Conservation (phyloP, 352 stramenopile genomes). For the Globisporangium mamillatum region DNA sequence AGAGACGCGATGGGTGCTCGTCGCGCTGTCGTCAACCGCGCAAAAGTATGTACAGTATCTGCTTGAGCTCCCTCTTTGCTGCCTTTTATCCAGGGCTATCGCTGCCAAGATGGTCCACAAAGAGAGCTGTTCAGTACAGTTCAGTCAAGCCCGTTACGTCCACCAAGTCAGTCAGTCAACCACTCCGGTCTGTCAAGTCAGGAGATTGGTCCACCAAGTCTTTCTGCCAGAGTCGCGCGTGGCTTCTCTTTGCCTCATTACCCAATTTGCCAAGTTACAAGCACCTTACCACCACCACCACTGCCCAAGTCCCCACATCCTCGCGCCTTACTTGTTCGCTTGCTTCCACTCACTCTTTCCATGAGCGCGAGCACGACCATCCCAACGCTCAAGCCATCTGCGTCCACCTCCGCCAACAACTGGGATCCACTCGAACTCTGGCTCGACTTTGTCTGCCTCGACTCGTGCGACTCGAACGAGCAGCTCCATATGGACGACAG, state of each 20-base stretch:
- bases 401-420: not conserved
- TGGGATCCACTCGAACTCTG: slow-evolving; percentile 8
- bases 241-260: not conserved
- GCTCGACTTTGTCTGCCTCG: slow-evolving; percentile 8
- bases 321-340: not conserved
- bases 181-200: no score
- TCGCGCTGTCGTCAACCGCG: not conserved
- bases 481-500: not conserved
- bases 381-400: not conserved
- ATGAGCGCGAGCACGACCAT: not conserved
- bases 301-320: not conserved
- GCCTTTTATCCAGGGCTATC: not conserved
- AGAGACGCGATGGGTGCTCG: not conserved
- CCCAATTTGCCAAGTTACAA: not conserved
- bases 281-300: not conserved
- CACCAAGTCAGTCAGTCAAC: not conserved
- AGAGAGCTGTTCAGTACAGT: not conserved
- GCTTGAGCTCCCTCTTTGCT: not conserved
- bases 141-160: not conserved
- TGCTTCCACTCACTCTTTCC: not conserved
- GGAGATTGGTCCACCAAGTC: not conserved
- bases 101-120: not conserved
- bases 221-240: no score
- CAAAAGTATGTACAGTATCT: not conserved
- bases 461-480: not conserved